Conservation (phyloP, 2,329 filamentous ascomycete genomes). For the Penicillium occitanis region DNA sequence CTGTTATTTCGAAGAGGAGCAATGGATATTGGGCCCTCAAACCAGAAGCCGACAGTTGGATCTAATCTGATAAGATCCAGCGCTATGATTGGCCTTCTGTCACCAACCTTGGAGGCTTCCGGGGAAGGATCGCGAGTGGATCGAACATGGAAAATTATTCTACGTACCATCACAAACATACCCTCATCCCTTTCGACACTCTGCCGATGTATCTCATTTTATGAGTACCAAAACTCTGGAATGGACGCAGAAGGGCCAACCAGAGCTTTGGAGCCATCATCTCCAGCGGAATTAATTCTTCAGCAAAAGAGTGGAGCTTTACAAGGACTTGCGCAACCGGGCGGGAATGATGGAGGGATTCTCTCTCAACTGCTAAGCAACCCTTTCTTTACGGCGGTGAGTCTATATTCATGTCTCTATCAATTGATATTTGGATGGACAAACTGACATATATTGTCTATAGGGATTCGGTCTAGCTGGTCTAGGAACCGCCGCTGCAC, state of each 20-base stretch:
- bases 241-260: constrained; percentile 41
- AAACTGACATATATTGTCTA: not conserved
- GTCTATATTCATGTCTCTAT: constrained; percentile 1
- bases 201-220: not conserved
- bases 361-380: constrained; percentile 49
- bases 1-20: not conserved
- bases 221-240: constrained; percentile 24
- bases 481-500: constrained; percentile 75
- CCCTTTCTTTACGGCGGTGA: constrained; percentile 53
- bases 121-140: not conserved
- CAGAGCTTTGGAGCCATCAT: constrained; percentile 31
- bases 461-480: constrained; percentile 86
- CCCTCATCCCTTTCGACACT: not conserved
- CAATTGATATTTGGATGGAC: not conserved
- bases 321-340: constrained; percentile 30
- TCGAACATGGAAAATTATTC: not conserved
- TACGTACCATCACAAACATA: not conserved
- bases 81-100: not conserved
- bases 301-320: constrained; percentile 37
- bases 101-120: constrained; percentile 8
- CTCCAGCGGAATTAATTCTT: constrained; percentile 37
- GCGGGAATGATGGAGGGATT: constrained; percentile 40
- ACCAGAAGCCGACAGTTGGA: not conserved
- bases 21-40: not conserved
- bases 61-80: constrained; percentile 18